Base-by-base conservation (phyloP, 1,284 basidiomycete genomes). In the Ganoderma lingzhi region DNA sequence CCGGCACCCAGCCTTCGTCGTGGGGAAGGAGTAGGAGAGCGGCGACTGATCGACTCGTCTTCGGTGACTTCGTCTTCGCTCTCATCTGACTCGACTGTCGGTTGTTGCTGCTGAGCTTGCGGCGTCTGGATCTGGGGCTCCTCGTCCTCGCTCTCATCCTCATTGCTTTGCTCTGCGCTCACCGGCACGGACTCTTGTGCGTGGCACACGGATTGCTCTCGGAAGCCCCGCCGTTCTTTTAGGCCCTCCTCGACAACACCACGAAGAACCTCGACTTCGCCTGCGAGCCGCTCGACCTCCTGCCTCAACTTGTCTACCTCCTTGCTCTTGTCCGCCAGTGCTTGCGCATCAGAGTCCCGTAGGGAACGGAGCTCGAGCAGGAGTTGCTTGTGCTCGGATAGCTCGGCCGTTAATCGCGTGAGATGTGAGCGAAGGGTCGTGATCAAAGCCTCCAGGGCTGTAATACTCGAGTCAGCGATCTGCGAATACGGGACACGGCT, bases 191-290 rank as follows among this genome's bases (percentile, higher is more conserved):
- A 45, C 62, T 75, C 72, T 60, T 70, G 64, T 10, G 66, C 72
- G 14, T 68, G 64, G 60, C 35, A 51, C 70, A 68, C 62, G 37
- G 67, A 68, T 6, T 72, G 74, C 69, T 83, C 81, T 65, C 81
- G 78, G 9, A 77, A 78, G 62, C 77, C 79, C 15, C 90, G 83
- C 32, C 93, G 82, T 73, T 94, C 93, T 65, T 89, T 87, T 58
- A 96, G 82, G 0, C 94, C 94, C 69, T 95, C 91, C 76, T 96
- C 94, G 0, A 96, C 93, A 0, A 96, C 91, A 0, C 89, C 90
- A 23, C 91, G 85, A n/a, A 96, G 83, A 3, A 93, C 90, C 69
- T 93, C 90, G 1, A 96, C 93, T 79, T 97, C 95, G 2, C 89
- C 89, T 0, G 88, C 90, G 3, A 97, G 86, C 39, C 92, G 82